phyloP scores from a whole-genome alignment of 148 eudicot species.

The Rhododendron mucronatum region DNA sequence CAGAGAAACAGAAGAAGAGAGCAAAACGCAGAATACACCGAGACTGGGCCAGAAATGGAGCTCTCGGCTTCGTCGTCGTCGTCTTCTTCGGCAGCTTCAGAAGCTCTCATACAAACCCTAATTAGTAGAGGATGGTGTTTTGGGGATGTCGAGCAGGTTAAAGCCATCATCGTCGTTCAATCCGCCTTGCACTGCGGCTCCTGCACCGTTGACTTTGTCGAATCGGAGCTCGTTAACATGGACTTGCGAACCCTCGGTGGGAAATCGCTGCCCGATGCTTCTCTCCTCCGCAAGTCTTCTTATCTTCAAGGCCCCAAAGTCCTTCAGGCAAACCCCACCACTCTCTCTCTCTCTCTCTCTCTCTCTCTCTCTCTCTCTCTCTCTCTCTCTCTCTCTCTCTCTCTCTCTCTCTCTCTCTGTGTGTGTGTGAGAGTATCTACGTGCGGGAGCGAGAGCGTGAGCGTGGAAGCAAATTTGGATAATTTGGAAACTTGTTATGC shows the following conservation, averaged over 20 bases:
- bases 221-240: slow-evolving; percentile 66
- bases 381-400: too few species aligned
- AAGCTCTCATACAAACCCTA: slow-evolving; percentile 37
- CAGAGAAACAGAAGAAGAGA: not conserved
- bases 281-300: slow-evolving; percentile 49
- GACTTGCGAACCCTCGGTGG: slow-evolving; percentile 70
- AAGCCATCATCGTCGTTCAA: slow-evolving; percentile 37
- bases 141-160: slow-evolving; percentile 37
- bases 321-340: slow-evolving; percentile 47
- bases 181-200: slow-evolving; percentile 25
- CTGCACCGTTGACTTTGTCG: slow-evolving; percentile 35
- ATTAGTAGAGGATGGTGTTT: slow-evolving; percentile 65
- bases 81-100: slow-evolving; percentile 19
- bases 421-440: not conserved
- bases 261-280: slow-evolving; percentile 57
- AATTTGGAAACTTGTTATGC: not conserved
- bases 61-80: not conserved
- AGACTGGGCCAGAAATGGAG: slow-evolving; percentile 14
- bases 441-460: not conserved
- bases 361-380: not conserved
- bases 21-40: not conserved
- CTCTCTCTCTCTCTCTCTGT: too few species aligned
- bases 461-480: not conserved
- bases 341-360: not conserved
- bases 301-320: slow-evolving; percentile 56